These are phyloP conservation scores for Fusarium pilosicola DNA, from an alignment of 2,329 filamentous ascomycete genomes.

Conservation along the genomic window DNA sequence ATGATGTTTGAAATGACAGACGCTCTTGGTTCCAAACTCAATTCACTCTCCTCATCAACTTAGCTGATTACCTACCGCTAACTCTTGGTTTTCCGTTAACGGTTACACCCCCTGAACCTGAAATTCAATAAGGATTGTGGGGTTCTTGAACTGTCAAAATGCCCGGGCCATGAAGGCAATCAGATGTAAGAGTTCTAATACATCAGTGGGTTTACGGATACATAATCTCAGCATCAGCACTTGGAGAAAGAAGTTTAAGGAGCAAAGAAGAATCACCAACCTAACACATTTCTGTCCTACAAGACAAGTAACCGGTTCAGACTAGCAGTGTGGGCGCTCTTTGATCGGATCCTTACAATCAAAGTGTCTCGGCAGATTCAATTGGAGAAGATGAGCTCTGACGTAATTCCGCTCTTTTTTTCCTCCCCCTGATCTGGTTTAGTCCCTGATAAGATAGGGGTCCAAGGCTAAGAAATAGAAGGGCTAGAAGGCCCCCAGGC, in stretches of 20 bases:
- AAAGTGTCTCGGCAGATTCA: conserved; percentile 2
- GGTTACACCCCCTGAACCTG: conserved; percentile 19
- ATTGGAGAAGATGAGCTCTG: conserved; percentile 12
- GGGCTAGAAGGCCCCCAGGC: not conserved
- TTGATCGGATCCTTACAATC: not conserved
- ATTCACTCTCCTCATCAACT: not conserved
- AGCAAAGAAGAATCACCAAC: not conserved
- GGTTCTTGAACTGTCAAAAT: not conserved
- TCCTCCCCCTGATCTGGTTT: not conserved
- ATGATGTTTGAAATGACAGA: not conserved
- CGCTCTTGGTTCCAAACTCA: not conserved
- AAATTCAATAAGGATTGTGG: conserved; percentile 25
- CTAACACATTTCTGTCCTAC: not conserved
- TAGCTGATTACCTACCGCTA: not conserved
- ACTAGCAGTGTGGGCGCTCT: not conserved
- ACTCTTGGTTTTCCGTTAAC: not conserved
- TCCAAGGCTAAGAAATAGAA: conserved; percentile 5
- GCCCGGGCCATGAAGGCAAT: not conserved
- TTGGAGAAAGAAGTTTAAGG: not conserved
- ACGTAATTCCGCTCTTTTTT: conserved; percentile 25
- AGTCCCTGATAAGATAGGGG: not conserved
- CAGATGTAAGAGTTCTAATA: not conserved
- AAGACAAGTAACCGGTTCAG: conserved; percentile 2
- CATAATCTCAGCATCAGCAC: not conserved
- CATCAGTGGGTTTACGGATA: not conserved